Conservation (phyloP, 768 basidiomycete genomes). For the Mycena leptocephala region DNA sequence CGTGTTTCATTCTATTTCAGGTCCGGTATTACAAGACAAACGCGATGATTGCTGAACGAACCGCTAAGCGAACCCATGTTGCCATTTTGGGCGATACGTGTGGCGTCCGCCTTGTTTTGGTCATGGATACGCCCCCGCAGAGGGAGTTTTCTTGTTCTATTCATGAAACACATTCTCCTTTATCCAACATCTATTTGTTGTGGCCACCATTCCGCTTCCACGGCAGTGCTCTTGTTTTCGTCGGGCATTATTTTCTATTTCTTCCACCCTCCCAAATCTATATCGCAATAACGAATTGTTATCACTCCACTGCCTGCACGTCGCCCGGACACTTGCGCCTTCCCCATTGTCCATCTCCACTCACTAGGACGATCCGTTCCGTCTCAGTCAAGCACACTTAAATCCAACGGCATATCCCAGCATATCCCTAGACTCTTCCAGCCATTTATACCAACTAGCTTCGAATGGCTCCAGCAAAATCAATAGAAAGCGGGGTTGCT, state of each 20-base stretch:
- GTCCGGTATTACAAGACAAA: background rate
- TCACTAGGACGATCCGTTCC: too few relatives aligned
- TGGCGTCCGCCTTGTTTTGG: background rate
- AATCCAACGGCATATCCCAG: too few relatives aligned
- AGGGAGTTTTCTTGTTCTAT: background rate
- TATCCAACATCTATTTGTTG: constrained; percentile 8
- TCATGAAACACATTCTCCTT: background rate
- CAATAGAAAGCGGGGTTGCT: too few relatives aligned
- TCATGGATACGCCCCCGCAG: background rate
- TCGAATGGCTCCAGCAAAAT: too few relatives aligned
- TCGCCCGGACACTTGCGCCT: too few relatives aligned
- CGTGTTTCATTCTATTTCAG: background rate
- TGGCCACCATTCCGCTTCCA: constrained; percentile 3
- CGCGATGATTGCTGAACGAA: background rate
- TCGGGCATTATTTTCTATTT: background rate
- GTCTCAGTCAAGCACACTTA: too few relatives aligned
- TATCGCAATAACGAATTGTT: too few relatives aligned
- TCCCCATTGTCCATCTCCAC: too few relatives aligned
- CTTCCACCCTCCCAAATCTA: background rate
- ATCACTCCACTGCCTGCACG: too few relatives aligned
- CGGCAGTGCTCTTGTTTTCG: constrained; percentile 1
- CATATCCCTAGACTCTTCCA: too few relatives aligned
- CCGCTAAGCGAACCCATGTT: background rate
- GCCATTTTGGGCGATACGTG: background rate
- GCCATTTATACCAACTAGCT: too few relatives aligned